These are phyloP conservation scores for Syncephalis fuscata DNA, from an alignment of 371 early-diverging fungal species.

Conservation along the genomic window DNA sequence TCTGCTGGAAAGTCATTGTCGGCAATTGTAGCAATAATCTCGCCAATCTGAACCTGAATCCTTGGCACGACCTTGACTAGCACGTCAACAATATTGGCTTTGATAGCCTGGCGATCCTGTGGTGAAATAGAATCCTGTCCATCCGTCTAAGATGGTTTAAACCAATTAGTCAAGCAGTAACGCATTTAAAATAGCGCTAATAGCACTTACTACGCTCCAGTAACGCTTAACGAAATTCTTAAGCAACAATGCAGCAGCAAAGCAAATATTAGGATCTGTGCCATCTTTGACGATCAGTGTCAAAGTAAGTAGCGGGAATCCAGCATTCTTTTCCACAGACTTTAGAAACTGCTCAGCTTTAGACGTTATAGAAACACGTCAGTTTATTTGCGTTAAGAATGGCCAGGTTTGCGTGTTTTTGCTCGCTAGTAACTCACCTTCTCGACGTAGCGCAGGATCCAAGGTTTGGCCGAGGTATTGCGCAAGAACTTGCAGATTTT, in stretches of 20 bases:
- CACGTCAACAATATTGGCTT: conserved; percentile 59
- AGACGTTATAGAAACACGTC: not conserved
- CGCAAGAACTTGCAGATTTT: conserved; percentile 38
- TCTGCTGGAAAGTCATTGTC: conserved; percentile 76
- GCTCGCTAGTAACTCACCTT: too few relatives aligned
- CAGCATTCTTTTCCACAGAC: conserved; percentile 40
- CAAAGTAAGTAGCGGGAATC: conserved; percentile 57
- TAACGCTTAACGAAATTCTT: conserved; percentile 85
- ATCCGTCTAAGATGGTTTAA: conserved; percentile 19
- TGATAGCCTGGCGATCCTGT: conserved; percentile 66
- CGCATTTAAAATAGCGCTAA: not conserved
- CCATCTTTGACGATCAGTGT: conserved; percentile 40
- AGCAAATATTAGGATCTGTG: conserved; percentile 39
- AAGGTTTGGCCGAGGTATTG: conserved; percentile 58
- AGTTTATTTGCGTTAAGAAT: not conserved
- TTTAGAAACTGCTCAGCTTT: conserved; percentile 44
- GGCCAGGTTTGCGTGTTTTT: not conserved
- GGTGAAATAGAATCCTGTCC: conserved; percentile 29
- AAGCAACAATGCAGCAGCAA: conserved; percentile 78
- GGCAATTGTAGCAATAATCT: conserved; percentile 82
- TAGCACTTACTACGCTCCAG: conserved; percentile 56
- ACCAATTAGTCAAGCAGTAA: not conserved
- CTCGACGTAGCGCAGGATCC: conserved; percentile 51
- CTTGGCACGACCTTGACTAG: conserved; percentile 66
- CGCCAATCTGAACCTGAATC: conserved; percentile 80